Base-by-base conservation (phyloP, 345 rosid genomes). In the Leavenworthia alabamica region DNA sequence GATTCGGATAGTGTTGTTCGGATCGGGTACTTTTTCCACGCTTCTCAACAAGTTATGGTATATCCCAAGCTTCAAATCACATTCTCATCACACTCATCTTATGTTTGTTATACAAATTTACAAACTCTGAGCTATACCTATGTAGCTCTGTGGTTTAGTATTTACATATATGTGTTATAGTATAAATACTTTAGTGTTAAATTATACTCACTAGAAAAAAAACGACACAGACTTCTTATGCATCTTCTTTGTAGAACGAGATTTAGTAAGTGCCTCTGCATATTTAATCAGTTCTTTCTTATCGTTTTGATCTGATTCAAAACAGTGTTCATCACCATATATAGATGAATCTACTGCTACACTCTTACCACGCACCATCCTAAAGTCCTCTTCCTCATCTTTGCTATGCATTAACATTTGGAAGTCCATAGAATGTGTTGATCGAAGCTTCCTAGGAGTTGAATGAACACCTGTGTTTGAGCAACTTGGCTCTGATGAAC, bases 281-380 rank as follows among this genome's bases (percentile, higher is more conserved):
- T 60, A 83, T 64, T 89, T 92, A 24, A 53, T 36, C 77, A 92
- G 43, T 48, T 89, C 86, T 1, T 73, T 73, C 72, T 75, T 83
- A 68, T 31, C 19, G 3, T 27, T 9, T 7, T 35, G n/a, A 55
- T 55, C 64, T 19, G 57, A 45, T 9, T 45, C 69, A 5, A 50
- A 39, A 56, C 48, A 0, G 0, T 13, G 1, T 67, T 68, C 60
- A 26, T 61, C 23, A 59, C 65, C 48, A 31, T 52, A 12, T 3
- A n/a, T 7, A 35, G 62, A 33, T 14, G 50, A 56, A 54, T 63
- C 11, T 27, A 42, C 40, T 55, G 13, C n/a, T 58, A 47, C 50
- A n/a, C 69, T 46, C 78, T 56, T 17, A 43, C 57, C 47, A 14
- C 22, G 75, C 28, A 39, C 59, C 14, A 49, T 50, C 35, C 72